Conservation (phyloP, 1,284 basidiomycete species). For the Abortiporus biennis region DNA sequence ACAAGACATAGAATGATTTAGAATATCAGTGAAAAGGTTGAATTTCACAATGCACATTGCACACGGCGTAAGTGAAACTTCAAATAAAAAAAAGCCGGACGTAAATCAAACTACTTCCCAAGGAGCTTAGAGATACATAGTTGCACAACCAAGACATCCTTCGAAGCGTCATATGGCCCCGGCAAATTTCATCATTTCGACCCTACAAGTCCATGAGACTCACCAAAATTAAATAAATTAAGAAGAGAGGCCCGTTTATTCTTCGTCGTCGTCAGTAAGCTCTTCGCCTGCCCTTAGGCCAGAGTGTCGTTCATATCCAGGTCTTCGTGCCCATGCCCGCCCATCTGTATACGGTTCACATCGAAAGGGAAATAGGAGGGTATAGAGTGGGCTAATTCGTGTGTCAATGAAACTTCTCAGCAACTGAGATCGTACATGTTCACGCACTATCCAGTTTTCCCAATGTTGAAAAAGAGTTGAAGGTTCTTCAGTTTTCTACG, state of each 20-base stretch:
- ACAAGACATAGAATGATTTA: too few relatives aligned
- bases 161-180: conserved; percentile 76
- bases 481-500: conserved; percentile 62
- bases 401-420: conserved; percentile 5
- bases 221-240: too few relatives aligned
- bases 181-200: conserved; percentile 56
- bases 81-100: conserved; percentile 39
- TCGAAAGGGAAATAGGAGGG: conserved; percentile 78
- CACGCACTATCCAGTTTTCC: conserved; percentile 74
- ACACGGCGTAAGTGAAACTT: too few relatives aligned
- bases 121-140: conserved; percentile 15
- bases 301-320: conserved; percentile 53
- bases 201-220: conserved; percentile 14
- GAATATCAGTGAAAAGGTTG: too few relatives aligned
- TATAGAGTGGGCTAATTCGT: conserved; percentile 55
- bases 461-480: conserved; percentile 85
- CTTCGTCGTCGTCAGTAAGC: conserved; percentile 64
- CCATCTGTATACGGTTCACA: conserved; percentile 86
- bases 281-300: conserved; percentile 64
- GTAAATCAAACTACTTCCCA: conserved; percentile 47
- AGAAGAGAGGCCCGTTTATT: too few relatives aligned
- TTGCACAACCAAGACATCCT: conserved; percentile 16
- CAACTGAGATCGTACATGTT: neutral
- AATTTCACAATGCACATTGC: too few relatives aligned
- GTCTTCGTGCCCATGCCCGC: conserved; percentile 68